Evolutionary conservation across 768 basidiomycete species (phyloP).

Genomic region (Mycena kentingensis): DNA sequence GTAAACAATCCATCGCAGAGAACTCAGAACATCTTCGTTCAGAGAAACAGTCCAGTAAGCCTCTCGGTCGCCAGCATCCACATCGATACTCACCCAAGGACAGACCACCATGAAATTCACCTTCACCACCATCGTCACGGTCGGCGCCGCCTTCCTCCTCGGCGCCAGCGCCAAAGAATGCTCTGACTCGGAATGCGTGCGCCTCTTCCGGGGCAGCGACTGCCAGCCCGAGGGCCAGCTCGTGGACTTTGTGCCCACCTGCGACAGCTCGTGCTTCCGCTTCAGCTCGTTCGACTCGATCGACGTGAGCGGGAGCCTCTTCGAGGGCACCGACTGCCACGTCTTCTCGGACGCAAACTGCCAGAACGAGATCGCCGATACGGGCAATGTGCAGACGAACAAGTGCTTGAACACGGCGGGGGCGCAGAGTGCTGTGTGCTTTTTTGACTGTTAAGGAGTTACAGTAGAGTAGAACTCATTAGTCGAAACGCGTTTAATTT

Average conservation of each 20-base stretch:
- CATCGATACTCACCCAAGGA: too few relatives aligned
- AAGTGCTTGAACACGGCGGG: neutral
- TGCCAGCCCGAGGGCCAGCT: neutral
- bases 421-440: constrained; percentile 1
- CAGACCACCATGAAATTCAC: too few relatives aligned
- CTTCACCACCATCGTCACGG: too few relatives aligned
- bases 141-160: too few relatives aligned
- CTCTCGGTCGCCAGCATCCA: too few relatives aligned
- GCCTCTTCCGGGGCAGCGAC: neutral
- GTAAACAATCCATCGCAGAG: too few relatives aligned
- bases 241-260: neutral
- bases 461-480: too few relatives aligned
- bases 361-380: neutral
- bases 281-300: neutral
- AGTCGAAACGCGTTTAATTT: too few relatives aligned
- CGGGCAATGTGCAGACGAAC: neutral
- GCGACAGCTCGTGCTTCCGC: neutral
- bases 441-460: constrained; percentile 1
- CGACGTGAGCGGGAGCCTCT: neutral
- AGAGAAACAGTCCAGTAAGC: too few relatives aligned
- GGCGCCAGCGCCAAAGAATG: too few relatives aligned
- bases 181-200: neutral
- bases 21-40: too few relatives aligned
- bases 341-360: constrained; percentile 1
- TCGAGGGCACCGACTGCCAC: constrained; percentile 4